Evolutionary conservation across 83 land plant genomes (phyloP).

Genomic region (Thuja plicata): DNA sequence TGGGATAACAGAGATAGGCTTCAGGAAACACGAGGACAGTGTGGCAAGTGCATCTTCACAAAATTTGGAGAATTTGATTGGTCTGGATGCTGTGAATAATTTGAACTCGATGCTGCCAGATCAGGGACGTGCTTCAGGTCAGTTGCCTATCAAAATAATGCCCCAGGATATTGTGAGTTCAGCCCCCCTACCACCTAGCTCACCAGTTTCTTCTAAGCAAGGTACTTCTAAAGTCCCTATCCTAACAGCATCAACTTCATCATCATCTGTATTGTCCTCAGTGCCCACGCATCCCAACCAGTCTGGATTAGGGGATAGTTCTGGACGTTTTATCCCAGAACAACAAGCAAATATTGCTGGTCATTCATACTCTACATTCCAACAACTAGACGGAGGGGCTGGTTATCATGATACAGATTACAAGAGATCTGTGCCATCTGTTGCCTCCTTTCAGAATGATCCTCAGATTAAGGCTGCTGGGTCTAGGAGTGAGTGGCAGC

Average conservation of each 20-base stretch:
- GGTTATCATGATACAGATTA: background rate
- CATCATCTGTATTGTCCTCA: constrained; percentile 6
- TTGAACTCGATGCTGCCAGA: constrained; percentile 12
- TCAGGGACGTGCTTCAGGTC: constrained; percentile 15
- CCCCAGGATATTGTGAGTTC: constrained; percentile 8
- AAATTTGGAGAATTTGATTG: constrained; percentile 40
- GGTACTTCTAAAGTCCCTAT: background rate
- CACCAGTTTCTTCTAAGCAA: constrained; percentile 14
- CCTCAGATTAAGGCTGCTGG: background rate
- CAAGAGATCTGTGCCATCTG: background rate
- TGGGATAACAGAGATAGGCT: constrained; percentile 47
- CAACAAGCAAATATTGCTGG: constrained; percentile 1
- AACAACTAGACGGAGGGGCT: background rate
- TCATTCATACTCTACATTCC: constrained; percentile 9
- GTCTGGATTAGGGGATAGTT: constrained; percentile 7
- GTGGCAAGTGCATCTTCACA: constrained; percentile 30
- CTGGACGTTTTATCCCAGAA: background rate
- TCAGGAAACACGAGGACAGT: constrained; percentile 25
- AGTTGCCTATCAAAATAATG: constrained; percentile 9
- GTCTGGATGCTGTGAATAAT: constrained; percentile 24
- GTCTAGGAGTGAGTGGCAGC: constrained; percentile 3
- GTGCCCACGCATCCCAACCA: constrained; percentile 1
- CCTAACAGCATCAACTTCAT: background rate
- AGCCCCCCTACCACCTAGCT: background rate
- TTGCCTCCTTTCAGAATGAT: background rate